A percentile compares a stretch with the other conserved stretches of the same genome.
Evolutionary conservation across 768 basidiomycete genomes (phyloP).

Genomic region (Boletus eberwhitei): DNA sequence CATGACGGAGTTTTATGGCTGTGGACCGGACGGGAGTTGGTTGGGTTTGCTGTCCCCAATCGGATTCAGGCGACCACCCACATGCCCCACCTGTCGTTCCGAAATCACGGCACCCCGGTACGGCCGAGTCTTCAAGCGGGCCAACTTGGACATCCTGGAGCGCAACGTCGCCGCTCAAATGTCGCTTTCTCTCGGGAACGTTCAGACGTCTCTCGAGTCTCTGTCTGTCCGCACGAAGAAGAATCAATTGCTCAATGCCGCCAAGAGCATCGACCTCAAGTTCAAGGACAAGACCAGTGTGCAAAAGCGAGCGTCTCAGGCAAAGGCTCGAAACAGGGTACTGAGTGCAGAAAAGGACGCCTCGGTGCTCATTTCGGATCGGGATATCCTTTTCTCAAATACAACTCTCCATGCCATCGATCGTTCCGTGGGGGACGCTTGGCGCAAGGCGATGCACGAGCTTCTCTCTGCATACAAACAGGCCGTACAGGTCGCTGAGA

Average conservation of each 20-base stretch:
- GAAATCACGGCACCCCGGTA: constrained; percentile 59
- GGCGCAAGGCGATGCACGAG: constrained; percentile 37
- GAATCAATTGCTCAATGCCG: neutral
- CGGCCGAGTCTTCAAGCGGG: constrained; percentile 58
- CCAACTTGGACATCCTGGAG: constrained; percentile 63
- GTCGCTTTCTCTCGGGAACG: constrained; percentile 39
- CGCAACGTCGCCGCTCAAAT: constrained; percentile 54
- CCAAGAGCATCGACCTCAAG: constrained; percentile 12
- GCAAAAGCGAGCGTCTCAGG: constrained; percentile 5
- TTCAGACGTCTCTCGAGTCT: constrained; percentile 28
- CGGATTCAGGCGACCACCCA: constrained; percentile 41
- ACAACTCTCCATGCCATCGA: constrained; percentile 31
- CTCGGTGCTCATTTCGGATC: constrained; percentile 21
- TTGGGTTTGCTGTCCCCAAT: constrained; percentile 40
- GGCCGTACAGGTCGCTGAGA: constrained; percentile 39
- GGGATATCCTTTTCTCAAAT: constrained; percentile 28
- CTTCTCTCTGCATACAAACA: constrained; percentile 40
- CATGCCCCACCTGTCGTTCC: constrained; percentile 60
- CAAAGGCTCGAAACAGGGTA: constrained; percentile 7
- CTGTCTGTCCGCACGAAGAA: constrained; percentile 28
- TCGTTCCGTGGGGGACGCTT: constrained; percentile 30
- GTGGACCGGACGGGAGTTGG: constrained; percentile 38
- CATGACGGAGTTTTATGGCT: constrained; percentile 49
- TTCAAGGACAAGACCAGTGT: constrained; percentile 10
- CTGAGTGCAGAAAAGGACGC: constrained; percentile 14